Evolutionary conservation across 352 stramenopile species (phyloP).

Genomic region (Phytopythium sindhum): DNA sequence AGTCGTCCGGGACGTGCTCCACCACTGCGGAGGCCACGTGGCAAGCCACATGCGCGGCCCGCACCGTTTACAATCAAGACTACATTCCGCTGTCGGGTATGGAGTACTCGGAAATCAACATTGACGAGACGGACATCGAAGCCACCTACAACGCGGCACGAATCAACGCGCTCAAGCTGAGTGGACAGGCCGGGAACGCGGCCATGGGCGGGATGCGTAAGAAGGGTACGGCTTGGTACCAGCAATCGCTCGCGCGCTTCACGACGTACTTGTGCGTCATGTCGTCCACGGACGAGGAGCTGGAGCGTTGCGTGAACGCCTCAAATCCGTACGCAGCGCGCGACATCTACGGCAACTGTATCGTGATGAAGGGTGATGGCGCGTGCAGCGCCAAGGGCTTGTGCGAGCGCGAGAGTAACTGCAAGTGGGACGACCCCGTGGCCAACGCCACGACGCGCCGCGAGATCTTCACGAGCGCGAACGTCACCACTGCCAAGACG

Average conservation of each 20-base stretch:
- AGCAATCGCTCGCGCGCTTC: slow-evolving; percentile 56
- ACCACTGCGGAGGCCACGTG: slow-evolving; percentile 39
- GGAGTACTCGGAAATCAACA: slow-evolving; percentile 52
- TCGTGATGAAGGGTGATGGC: slow-evolving; percentile 40
- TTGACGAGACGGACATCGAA: slow-evolving; percentile 47
- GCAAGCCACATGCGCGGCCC: slow-evolving; percentile 53
- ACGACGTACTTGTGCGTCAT: slow-evolving; percentile 72
- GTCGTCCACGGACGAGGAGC: slow-evolving; percentile 33
- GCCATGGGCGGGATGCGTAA: slow-evolving; percentile 73
- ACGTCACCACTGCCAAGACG: slow-evolving; percentile 51
- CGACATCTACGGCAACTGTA: slow-evolving; percentile 50
- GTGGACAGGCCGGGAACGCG: slow-evolving; percentile 44
- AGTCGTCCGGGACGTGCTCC: slow-evolving; percentile 46
- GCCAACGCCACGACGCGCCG: slow-evolving; percentile 30
- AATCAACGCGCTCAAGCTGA: slow-evolving; percentile 65
- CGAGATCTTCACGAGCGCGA: slow-evolving; percentile 50
- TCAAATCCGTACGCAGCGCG: slow-evolving; percentile 46
- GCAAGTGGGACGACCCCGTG: slow-evolving; percentile 75
- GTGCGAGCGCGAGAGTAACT: slow-evolving; percentile 76
- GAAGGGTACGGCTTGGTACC: slow-evolving; percentile 66
- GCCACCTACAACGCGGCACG: slow-evolving; percentile 71
- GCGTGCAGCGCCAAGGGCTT: slow-evolving; percentile 56
- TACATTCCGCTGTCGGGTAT: slow-evolving; percentile 58
- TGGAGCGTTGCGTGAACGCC: slow-evolving; percentile 55
- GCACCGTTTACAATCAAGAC: slow-evolving; percentile 47